Conservation (phyloP, 1,139 yeast species). For the Casaregolazyma suthepensis region DNA sequence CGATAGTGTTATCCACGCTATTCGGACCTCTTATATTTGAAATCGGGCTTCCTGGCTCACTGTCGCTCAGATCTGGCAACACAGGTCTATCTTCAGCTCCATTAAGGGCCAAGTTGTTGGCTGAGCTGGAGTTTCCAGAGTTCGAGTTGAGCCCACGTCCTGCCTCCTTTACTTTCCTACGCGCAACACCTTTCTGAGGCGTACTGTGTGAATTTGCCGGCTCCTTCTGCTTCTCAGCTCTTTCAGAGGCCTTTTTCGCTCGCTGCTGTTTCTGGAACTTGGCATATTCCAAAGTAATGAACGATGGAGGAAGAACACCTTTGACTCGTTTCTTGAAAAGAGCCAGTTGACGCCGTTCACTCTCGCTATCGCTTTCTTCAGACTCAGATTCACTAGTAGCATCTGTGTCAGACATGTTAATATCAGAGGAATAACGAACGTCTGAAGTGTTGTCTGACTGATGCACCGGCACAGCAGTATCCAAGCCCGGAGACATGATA, state of each 20-base stretch:
- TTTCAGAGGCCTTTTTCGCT: background rate
- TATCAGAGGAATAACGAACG: background rate
- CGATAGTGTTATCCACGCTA: background rate
- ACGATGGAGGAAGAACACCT: slow-evolving; percentile 19
- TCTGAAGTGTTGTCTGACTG: background rate
- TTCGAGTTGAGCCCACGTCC: background rate
- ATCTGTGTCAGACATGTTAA: background rate
- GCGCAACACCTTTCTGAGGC: slow-evolving; percentile 16
- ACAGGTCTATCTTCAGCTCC: background rate
- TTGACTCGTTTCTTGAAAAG: slow-evolving; percentile 13
- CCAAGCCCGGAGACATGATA: background rate
- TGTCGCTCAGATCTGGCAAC: background rate
- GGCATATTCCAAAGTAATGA: slow-evolving; percentile 17
- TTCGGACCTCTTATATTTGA: background rate
- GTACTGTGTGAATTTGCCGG: background rate
- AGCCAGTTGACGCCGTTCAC: background rate
- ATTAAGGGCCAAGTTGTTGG: background rate
- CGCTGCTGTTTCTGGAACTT: slow-evolving; percentile 7
- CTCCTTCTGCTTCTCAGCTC: background rate
- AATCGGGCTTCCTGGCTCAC: background rate
- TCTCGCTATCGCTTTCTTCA: slow-evolving; percentile 1
- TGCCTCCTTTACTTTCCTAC: slow-evolving; percentile 8
- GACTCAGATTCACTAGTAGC: background rate
- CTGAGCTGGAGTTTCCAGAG: too few relatives aligned
- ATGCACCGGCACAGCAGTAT: background rate